phyloP scores from a whole-genome alignment of 495 filamentous ascomycete genomes.

The Podospora pseudopauciseta region DNA sequence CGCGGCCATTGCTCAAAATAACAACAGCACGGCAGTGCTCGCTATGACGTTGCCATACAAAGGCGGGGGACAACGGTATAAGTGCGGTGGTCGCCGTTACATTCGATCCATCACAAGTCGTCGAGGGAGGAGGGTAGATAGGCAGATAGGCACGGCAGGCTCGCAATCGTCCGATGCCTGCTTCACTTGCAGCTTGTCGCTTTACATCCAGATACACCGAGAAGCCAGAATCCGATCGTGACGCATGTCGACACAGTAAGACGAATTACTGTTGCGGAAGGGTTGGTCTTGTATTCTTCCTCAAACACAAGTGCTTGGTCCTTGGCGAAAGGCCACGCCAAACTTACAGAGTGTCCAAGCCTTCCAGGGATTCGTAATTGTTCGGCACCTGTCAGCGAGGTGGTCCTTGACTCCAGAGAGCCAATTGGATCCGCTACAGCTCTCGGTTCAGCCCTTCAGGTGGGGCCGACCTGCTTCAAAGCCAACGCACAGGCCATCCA shows the following conservation, averaged over 20 bases:
- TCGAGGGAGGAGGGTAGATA: background rate
- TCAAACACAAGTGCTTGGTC: background rate
- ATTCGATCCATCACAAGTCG: slow-evolving; percentile 16
- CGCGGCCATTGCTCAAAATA: slow-evolving; percentile 10
- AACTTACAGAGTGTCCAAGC: slow-evolving; percentile 5
- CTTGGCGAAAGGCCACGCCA: background rate
- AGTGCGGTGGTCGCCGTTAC: slow-evolving; percentile 1
- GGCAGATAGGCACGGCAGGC: too few species aligned
- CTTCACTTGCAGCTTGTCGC: background rate
- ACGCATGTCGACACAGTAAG: background rate
- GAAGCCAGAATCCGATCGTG: background rate
- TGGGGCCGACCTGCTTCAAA: background rate
- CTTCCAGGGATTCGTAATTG: slow-evolving; percentile 13
- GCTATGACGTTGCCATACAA: slow-evolving; percentile 12
- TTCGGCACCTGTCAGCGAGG: slow-evolving; percentile 12
- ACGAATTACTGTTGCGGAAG: background rate
- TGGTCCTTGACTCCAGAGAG: background rate
- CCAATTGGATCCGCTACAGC: background rate
- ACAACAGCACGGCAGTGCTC: background rate
- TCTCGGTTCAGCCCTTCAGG: slow-evolving; percentile 2
- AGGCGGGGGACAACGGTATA: background rate
- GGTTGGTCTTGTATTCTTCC: background rate
- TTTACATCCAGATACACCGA: background rate
- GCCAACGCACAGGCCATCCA: background rate
- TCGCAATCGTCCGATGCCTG: background rate